Evolutionary conservation across 2,329 filamentous ascomycete species (phyloP), one percentile per base, ranked within the genome.

Genomic region (Dothidotthia symphoricarpi): DNA sequence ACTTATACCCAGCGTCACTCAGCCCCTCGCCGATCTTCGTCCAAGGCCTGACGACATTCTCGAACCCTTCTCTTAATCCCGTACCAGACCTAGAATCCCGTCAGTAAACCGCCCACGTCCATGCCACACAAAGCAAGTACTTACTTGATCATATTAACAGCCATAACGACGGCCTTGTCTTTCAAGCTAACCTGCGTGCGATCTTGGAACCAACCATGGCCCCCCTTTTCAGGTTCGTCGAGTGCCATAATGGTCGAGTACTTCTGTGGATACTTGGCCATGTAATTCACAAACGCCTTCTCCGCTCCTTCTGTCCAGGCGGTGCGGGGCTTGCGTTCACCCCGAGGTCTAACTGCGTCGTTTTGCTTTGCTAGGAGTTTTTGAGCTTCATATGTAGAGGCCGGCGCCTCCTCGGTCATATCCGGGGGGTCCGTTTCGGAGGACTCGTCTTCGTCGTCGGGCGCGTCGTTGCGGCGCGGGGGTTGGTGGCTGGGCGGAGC

Each of bases 101-200:
- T 59, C 34, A 58, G 47, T 28, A 34, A 12, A 26, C 13, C 12
- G 13, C 14, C 26, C 16, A 1, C 16, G 5, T 17, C 4, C 16
- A 12, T 16, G 6, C 24, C 27, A 13, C 19, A 12, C 11, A 4
- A 9, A 16, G 10, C 2, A 14, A 15, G 8, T 19, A 52, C 65
- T 48, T 53, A 71, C 69, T 64, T 66, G 22, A 69, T 59, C 60
- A 61, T 69, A 27, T 53, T 59, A 6, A 62, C 41, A 9, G 67
- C 66, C 55, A 72, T 65, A 28, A 61, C 70, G 32, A 67, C 53
- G 10, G 60, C 68, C 43, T 72, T 72, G 30, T 72, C 69, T 45
- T 72, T 72, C 6, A 81, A 43, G 29, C 77, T 74, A 3, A 78
- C 75, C 42, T 81, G 75, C 5, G 59, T 66, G 2, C 78, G 68